These are phyloP conservation scores for Abortiporus biennis DNA, from an alignment of 1,284 basidiomycete genomes.

Conservation along the genomic window DNA sequence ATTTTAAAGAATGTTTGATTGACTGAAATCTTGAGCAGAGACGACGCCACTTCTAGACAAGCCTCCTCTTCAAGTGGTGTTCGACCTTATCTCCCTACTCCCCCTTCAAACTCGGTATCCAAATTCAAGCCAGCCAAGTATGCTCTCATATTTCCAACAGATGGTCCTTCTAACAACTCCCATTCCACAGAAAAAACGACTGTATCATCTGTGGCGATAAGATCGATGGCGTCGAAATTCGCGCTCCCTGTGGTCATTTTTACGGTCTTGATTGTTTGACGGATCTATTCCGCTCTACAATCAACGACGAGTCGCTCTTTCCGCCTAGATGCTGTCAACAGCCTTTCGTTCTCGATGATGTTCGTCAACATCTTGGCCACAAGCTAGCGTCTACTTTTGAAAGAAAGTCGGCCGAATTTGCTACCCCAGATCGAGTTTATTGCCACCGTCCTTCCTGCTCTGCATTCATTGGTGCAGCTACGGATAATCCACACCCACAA, in stretches of 20 bases:
- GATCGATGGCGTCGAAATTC: constrained; percentile 18
- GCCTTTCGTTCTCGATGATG: constrained; percentile 22
- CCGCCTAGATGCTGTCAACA: constrained; percentile 37
- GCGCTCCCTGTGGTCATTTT: constrained; percentile 30
- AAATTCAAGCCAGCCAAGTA: too few species aligned
- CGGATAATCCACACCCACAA: constrained; percentile 10
- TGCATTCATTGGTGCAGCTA: constrained; percentile 42
- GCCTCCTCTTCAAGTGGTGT: too few species aligned
- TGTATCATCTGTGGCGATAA: constrained; percentile 28
- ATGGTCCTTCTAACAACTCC: too few species aligned
- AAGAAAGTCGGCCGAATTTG: constrained; percentile 29
- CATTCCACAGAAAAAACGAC: constrained; percentile 1
- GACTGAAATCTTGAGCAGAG: too few species aligned
- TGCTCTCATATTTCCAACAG: too few species aligned
- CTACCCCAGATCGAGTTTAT: constrained; percentile 33
- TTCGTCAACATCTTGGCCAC: constrained; percentile 19
- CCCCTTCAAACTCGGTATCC: too few species aligned
- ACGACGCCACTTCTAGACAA: too few species aligned
- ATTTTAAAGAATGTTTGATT: too few species aligned
- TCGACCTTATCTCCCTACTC: too few species aligned
- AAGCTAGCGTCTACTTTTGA: constrained; percentile 21
- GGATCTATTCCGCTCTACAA: constrained; percentile 30
- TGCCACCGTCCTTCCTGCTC: constrained; percentile 39
- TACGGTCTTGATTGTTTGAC: constrained; percentile 33
- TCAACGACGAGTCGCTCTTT: constrained; percentile 35